Percentiles rank a stretch among this genome's conserved stretches.
phyloP scores from a whole-genome alignment of 2,329 filamentous ascomycete genomes.

The Ophiocordyceps australis region DNA sequence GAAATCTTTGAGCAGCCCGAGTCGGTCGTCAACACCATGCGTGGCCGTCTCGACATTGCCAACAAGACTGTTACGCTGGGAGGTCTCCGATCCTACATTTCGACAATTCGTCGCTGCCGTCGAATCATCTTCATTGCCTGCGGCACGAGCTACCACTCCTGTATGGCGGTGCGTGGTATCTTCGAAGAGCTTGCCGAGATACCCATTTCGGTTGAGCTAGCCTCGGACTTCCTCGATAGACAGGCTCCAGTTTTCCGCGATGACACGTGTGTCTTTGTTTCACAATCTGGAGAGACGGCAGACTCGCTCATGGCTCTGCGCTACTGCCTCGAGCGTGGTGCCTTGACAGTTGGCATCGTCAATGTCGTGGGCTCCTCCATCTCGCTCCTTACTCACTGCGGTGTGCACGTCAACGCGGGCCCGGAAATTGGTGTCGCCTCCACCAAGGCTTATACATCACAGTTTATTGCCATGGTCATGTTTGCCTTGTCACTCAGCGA shows the following conservation, averaged over 20 bases:
- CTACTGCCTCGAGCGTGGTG: conserved; percentile 95
- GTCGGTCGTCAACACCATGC: conserved; percentile 99
- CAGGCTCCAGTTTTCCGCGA: conserved; percentile 97
- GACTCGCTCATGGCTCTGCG: conserved; percentile 93
- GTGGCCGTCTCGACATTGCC: conserved; percentile 82
- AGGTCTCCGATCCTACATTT: conserved; percentile 89
- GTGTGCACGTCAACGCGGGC: conserved; percentile 98
- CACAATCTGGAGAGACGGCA: conserved; percentile 94
- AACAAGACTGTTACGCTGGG: conserved; percentile 94
- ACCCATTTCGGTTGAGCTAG: conserved; percentile 89
- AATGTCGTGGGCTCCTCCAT: conserved; percentile 98
- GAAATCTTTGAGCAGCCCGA: conserved; percentile 99
- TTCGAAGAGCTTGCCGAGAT: conserved; percentile 98
- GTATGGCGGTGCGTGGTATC: conserved; percentile 95
- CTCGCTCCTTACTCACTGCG: conserved; percentile 95
- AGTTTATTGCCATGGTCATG: conserved; percentile 99
- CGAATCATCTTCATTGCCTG: conserved; percentile 98
- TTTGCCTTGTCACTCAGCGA: conserved; percentile 92
- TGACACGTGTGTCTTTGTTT: conserved; percentile 97
- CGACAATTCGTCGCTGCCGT: conserved; percentile 88
- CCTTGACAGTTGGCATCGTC: conserved; percentile 92
- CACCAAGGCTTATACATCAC: conserved; percentile 97
- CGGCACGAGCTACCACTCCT: conserved; percentile 96
- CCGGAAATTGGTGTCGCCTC: conserved; percentile 98
- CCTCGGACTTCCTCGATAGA: conserved; percentile 94